These are phyloP conservation scores for Cyclotella distinguenda DNA, from an alignment of 108 stramenopile genomes.

Conservation along the genomic window DNA sequence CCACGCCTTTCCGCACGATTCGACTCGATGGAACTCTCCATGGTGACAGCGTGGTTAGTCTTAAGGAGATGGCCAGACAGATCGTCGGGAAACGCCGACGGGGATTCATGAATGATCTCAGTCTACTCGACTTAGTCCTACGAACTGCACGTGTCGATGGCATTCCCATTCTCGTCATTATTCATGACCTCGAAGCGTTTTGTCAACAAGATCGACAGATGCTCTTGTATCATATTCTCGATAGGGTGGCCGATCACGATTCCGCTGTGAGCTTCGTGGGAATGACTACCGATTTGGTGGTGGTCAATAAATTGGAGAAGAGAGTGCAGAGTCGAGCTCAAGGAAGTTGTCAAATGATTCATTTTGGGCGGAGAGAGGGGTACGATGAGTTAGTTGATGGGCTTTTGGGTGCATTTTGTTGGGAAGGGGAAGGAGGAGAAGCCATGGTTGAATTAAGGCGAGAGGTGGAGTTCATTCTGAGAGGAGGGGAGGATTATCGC, in stretches of 20 bases:
- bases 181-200: conserved; percentile 82
- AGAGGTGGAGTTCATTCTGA: conserved; percentile 36
- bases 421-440: not conserved
- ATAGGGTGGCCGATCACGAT: conserved; percentile 74
- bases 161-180: conserved; percentile 76
- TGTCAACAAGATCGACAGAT: conserved; percentile 59
- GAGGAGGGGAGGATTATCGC: conserved; percentile 1
- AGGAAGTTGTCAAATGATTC: conserved; percentile 68
- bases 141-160: conserved; percentile 65
- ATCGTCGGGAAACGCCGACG: conserved; percentile 59
- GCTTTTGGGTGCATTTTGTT: conserved; percentile 52
- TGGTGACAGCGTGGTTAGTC: conserved; percentile 58
- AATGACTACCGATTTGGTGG: conserved; percentile 54
- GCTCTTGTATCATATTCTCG: conserved; percentile 82
- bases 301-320: conserved; percentile 66
- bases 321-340: conserved; percentile 79
- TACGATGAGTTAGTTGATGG: conserved; percentile 54
- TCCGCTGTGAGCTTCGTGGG: conserved; percentile 70
- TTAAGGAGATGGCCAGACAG: conserved; percentile 80
- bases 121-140: conserved; percentile 68
- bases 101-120: conserved; percentile 67
- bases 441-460: conserved; percentile 31
- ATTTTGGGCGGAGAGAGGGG: conserved; percentile 36
- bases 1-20: conserved; percentile 60
- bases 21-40: conserved; percentile 67